Conservation (phyloP, 306 rosid genomes). For the Quercus wislizeni region DNA sequence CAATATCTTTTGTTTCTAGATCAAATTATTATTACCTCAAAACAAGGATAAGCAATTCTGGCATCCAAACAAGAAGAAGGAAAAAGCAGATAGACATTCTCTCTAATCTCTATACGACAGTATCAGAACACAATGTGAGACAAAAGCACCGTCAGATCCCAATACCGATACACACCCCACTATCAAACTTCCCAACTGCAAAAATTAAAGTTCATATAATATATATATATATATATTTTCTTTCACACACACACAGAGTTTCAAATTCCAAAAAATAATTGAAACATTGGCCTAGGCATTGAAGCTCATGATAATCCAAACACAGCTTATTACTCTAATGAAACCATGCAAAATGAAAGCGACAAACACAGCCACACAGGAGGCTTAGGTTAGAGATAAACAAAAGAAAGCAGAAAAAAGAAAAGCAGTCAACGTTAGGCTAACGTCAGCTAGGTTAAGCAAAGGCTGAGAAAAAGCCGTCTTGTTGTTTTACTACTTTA, state of each 20-base stretch:
- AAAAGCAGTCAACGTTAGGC: slow-evolving; percentile 57
- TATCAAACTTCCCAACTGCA: background rate
- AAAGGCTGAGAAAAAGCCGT: slow-evolving; percentile 76
- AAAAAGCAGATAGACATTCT: slow-evolving; percentile 32
- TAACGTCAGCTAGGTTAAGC: slow-evolving; percentile 67
- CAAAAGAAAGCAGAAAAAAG: background rate
- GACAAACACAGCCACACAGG: slow-evolving; percentile 32
- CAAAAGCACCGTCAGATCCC: slow-evolving; percentile 62
- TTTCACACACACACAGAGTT: background rate
- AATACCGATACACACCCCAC: slow-evolving; percentile 30
- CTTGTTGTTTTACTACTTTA: slow-evolving; percentile 51
- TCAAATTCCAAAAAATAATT: slow-evolving; percentile 29
- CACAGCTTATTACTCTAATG: slow-evolving; percentile 3
- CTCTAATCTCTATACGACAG: slow-evolving; percentile 16
- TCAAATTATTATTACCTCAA: too few species aligned
- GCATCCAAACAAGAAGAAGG: slow-evolving; percentile 25
- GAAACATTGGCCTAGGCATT: slow-evolving; percentile 32
- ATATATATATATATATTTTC: background rate
- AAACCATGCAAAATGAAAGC: slow-evolving; percentile 43
- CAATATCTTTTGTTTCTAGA: background rate
- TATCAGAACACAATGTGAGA: slow-evolving; percentile 42
- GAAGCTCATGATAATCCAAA: slow-evolving; percentile 33
- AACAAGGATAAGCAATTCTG: slow-evolving; percentile 9
- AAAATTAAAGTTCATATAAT: background rate
- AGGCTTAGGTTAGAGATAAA: slow-evolving; percentile 1